These are phyloP conservation scores for Oryza nivara DNA, from an alignment of 176 grass and related monocot genomes.

Conservation along the genomic window DNA sequence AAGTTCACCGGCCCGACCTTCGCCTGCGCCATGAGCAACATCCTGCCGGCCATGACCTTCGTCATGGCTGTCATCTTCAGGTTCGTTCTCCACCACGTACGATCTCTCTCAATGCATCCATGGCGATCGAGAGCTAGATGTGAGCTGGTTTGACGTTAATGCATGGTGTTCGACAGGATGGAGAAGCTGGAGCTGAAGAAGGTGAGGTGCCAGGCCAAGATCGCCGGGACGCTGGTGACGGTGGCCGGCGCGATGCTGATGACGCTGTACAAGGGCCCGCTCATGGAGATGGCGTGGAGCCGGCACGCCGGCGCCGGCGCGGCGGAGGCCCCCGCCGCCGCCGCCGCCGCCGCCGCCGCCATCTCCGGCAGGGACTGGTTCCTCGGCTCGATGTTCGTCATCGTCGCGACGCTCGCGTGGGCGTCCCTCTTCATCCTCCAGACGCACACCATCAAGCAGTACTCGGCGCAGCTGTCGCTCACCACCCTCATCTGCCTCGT, in stretches of 20 bases:
- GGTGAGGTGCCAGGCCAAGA: slow-evolving; percentile 82
- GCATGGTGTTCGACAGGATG: slow-evolving; percentile 53
- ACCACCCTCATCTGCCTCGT: slow-evolving; percentile 88
- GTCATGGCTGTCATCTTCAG: slow-evolving; percentile 87
- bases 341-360: slow-evolving; percentile 10
- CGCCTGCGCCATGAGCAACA: slow-evolving; percentile 97
- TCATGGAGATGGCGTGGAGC: slow-evolving; percentile 80
- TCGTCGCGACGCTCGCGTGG: slow-evolving; percentile 95
- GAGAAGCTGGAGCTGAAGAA: slow-evolving; percentile 80
- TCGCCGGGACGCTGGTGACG: slow-evolving; percentile 74
- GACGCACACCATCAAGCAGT: slow-evolving; percentile 75
- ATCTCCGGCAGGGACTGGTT: slow-evolving; percentile 56
- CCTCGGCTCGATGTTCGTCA: slow-evolving; percentile 77
- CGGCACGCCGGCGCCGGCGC: slow-evolving; percentile 20
- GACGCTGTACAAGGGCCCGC: slow-evolving; percentile 95
- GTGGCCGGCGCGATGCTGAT: slow-evolving; percentile 96
- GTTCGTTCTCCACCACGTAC: slow-evolving; percentile 22
- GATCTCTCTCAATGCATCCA: background rate
- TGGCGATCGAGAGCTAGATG: background rate
- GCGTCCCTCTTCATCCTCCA: slow-evolving; percentile 84
- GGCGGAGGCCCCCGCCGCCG: background rate
- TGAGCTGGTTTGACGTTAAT: background rate
- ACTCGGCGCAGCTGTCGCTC: slow-evolving; percentile 85
- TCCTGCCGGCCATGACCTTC: slow-evolving; percentile 93
- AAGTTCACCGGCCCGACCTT: slow-evolving; percentile 90